Conservation (phyloP, 2,329 filamentous ascomycete species). For the Diaporthe sp. region DNA sequence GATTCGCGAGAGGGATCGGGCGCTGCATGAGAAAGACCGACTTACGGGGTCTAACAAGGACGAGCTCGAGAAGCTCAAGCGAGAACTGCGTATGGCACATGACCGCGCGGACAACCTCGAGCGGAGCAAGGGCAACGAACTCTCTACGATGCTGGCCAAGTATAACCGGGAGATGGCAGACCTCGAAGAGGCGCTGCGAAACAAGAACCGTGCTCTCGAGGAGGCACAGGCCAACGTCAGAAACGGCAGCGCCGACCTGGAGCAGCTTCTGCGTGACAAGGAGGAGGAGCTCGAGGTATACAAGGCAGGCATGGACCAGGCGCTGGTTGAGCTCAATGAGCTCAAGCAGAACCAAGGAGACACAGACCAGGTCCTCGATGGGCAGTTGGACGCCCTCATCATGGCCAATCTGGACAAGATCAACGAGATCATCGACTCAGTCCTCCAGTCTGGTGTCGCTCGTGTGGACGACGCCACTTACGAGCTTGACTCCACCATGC, state of each 20-base stretch:
- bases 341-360: slow-evolving; percentile 81
- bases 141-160: slow-evolving; percentile 93
- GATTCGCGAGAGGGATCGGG: slow-evolving; percentile 96
- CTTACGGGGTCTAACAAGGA: slow-evolving; percentile 89
- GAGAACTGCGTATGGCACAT: slow-evolving; percentile 91
- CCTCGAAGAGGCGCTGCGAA: slow-evolving; percentile 90
- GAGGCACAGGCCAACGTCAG: slow-evolving; percentile 83
- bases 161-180: slow-evolving; percentile 98
- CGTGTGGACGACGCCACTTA: slow-evolving; percentile 97
- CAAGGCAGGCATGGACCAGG: slow-evolving; percentile 98
- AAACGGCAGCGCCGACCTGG: slow-evolving; percentile 87
- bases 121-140: slow-evolving; percentile 91
- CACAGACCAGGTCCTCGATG: slow-evolving; percentile 85
- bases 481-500: slow-evolving; percentile 97
- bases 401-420: slow-evolving; percentile 91
- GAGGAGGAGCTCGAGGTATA: slow-evolving; percentile 98
- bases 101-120: slow-evolving; percentile 94
- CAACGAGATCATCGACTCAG: slow-evolving; percentile 97
- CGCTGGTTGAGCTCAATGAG: slow-evolving; percentile 91
- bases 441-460: slow-evolving; percentile 91
- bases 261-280: slow-evolving; percentile 89
- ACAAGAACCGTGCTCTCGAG: slow-evolving; percentile 89
- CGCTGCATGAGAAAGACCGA: slow-evolving; percentile 92
- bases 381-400: slow-evolving; percentile 91
- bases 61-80: slow-evolving; percentile 93